phyloP scores from a whole-genome alignment of 78 protist genomes.

The Pigoraptor vietnamica region DNA sequence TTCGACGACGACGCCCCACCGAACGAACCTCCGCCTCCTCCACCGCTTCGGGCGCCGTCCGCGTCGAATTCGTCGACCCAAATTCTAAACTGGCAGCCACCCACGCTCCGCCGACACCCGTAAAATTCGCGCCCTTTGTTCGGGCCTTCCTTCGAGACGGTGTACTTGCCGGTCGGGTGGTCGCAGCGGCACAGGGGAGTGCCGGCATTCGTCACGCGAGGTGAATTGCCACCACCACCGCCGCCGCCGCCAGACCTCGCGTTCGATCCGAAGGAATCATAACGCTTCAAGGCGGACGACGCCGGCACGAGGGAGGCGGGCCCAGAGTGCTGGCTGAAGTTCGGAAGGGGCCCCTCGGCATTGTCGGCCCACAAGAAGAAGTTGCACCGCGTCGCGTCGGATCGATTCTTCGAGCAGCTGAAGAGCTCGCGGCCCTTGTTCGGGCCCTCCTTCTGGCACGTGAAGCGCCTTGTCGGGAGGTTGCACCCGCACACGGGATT shows the following conservation, averaged over 20 bases:
- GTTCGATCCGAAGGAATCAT: background rate
- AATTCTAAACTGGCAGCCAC: background rate
- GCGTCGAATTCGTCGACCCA: background rate
- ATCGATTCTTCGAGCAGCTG: background rate
- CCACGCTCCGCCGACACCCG: background rate
- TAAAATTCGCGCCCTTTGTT: slow-evolving; percentile 1
- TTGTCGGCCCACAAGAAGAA: slow-evolving; percentile 7
- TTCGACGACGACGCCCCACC: background rate
- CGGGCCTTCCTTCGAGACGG: background rate
- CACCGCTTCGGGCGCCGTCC: slow-evolving; percentile 3
- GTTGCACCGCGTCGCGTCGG: background rate
- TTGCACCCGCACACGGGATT: background rate
- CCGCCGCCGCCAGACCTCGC: background rate
- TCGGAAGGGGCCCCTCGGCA: background rate
- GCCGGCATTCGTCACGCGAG: background rate
- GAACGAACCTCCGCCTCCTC: background rate
- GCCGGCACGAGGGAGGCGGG: background rate
- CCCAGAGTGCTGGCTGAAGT: background rate
- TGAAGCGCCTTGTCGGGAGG: background rate
- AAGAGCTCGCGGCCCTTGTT: background rate
- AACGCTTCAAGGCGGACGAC: background rate
- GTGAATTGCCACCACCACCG: background rate
- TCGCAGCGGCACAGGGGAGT: background rate
- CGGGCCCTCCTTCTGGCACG: background rate
- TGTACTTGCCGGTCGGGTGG: background rate